Percentiles rank a stretch among this genome's conserved stretches.
Evolutionary conservation across 225 moss, liverwort and hornwort genomes (phyloP).

Genomic region (Polytrichum commune): DNA sequence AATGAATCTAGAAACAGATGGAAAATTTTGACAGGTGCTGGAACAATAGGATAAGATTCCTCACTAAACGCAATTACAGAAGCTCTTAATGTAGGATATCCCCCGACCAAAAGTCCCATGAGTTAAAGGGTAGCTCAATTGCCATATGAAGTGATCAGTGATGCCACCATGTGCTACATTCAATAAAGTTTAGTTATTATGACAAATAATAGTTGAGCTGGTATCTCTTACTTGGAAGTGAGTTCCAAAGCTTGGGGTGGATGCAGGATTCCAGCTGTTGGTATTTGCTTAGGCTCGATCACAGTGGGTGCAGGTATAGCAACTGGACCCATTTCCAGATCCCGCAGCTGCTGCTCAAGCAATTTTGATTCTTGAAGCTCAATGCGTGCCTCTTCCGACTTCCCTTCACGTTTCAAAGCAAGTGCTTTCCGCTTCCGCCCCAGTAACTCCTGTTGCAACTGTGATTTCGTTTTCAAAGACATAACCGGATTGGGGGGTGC

Average conservation of each 20-base stretch:
- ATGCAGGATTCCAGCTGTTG: conserved; percentile 21
- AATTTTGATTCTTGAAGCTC: conserved; percentile 76
- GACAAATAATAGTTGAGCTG: neutral
- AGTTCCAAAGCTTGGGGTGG: neutral
- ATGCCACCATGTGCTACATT: too few relatives aligned
- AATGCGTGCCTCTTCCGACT: conserved; percentile 71
- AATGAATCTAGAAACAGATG: too few relatives aligned
- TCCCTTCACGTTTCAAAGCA: conserved; percentile 87
- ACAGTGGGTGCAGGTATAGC: conserved; percentile 10
- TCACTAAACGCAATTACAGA: too few relatives aligned
- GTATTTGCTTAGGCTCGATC: conserved; percentile 14
- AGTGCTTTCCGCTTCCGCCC: conserved; percentile 82
- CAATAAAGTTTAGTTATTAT: too few relatives aligned
- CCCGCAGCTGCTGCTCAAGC: conserved; percentile 72
- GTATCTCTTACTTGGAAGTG: conserved; percentile 4
- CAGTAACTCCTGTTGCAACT: conserved; percentile 79
- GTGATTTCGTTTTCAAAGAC: conserved; percentile 59
- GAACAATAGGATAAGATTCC: too few relatives aligned
- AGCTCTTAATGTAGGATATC: too few relatives aligned
- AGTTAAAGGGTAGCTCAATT: too few relatives aligned
- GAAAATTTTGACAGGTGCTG: too few relatives aligned
- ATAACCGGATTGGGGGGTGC: conserved; percentile 3
- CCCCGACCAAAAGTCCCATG: too few relatives aligned
- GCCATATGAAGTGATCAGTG: too few relatives aligned
- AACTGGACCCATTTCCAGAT: conserved; percentile 45